A percentile compares a stretch with the other conserved stretches of the same genome.
These are phyloP conservation scores for Ilex asprella DNA, from an alignment of 257 asterid species.

Conservation along the genomic window DNA sequence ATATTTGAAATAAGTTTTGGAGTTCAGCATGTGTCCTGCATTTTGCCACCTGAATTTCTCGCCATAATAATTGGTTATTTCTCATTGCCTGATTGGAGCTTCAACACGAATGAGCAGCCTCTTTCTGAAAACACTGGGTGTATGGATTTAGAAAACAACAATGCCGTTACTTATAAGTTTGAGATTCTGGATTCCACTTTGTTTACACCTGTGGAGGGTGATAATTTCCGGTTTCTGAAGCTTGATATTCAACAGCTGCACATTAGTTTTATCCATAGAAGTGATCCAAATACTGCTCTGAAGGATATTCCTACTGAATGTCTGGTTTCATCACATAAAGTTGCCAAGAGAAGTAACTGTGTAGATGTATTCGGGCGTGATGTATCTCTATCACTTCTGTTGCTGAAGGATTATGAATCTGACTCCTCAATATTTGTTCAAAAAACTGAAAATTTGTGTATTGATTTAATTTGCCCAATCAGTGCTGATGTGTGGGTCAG, in stretches of 20 bases:
- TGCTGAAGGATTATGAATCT: slow-evolving; percentile 30
- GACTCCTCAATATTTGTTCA: slow-evolving; percentile 24
- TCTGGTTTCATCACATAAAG: slow-evolving; percentile 50
- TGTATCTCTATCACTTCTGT: slow-evolving; percentile 55
- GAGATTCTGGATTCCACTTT: slow-evolving; percentile 60
- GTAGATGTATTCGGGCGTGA: slow-evolving; percentile 68
- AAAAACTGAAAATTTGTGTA: slow-evolving; percentile 19
- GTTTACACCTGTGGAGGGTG: slow-evolving; percentile 46
- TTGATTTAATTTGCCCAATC: slow-evolving; percentile 46
- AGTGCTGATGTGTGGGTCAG: slow-evolving; percentile 84
- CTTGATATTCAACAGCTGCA: slow-evolving; percentile 48
- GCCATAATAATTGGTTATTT: slow-evolving; percentile 75
- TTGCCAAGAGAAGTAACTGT: slow-evolving; percentile 54
- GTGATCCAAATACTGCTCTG: slow-evolving; percentile 33
- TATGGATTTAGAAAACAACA: slow-evolving; percentile 31
- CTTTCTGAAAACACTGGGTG: slow-evolving; percentile 16
- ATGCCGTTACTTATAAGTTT: slow-evolving; percentile 32
- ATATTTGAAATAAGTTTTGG: slow-evolving; percentile 41
- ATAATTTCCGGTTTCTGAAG: slow-evolving; percentile 48
- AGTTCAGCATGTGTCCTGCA: slow-evolving; percentile 71
- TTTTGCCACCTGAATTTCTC: slow-evolving; percentile 68
- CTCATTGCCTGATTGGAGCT: slow-evolving; percentile 61
- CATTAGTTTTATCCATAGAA: slow-evolving; percentile 29
- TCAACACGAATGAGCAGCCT: slow-evolving; percentile 33
- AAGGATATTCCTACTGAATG: slow-evolving; percentile 66